Base-by-base conservation (phyloP, 805 yeast species). In the Candida morakotiae region DNA sequence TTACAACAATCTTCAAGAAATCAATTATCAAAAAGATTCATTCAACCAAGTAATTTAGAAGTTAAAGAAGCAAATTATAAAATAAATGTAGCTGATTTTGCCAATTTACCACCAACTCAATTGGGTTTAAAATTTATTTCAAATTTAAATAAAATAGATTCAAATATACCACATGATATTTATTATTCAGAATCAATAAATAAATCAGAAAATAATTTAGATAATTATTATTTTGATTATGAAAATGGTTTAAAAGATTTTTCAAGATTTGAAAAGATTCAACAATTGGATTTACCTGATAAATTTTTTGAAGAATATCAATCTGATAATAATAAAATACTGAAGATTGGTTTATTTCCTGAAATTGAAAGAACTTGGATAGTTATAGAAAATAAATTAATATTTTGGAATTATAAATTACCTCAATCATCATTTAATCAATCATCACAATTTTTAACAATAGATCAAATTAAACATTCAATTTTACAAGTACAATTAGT, bases 331-430 rank as follows among this genome's bases (percentile, higher is more conserved):
- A 81, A 83, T 50, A 73, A 79, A 37, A 71, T 71, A 33, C 78
- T 88, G 26, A 79, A 81, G 41, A 81, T 86, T 79, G 98, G 98
- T 10, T 62, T 88, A 18, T 80, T 93, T 47, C 77, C 89, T 0
- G 88, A 83, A 40, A 72, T 93, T 21, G 75, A 78, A 43, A 77
- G 95, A 41, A 79, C 89, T 10, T 93, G 97, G 96, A 73, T 91
- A 22, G 78, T 83, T 3, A 77, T 81, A 22, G 97, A 87, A 52
- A 82, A 83, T 55, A 83, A 83, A 49, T 67, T 91, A 49, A 75
- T 84, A 23, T 69, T 94, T 17, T 93, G 98, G 98, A 83, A 88
- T 56, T 79, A 82, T 53, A 75, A 73, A 40, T 69, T 78, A 9
- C 70, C 71, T 3, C 71, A 75, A 20, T 73, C 75, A 16, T 64